Base-by-base conservation (phyloP, 2,329 filamentous ascomycete genomes). In the Sclerotinia glacialis region DNA sequence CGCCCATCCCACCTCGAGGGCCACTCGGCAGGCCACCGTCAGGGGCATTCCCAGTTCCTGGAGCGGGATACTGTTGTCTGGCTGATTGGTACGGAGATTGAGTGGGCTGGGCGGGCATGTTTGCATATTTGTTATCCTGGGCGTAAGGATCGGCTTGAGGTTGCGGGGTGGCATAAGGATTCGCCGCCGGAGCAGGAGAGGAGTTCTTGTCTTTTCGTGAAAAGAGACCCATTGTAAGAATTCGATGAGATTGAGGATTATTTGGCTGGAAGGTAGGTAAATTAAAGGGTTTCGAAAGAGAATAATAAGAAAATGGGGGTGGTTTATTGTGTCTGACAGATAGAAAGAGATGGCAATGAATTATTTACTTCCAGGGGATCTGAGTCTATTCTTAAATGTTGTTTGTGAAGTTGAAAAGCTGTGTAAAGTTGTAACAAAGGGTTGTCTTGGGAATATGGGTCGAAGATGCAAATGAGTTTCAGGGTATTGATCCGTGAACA, bases 61-160 rank as follows among this genome's bases (percentile, higher is more conserved):
- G 65, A 31, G 58, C 50, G 34, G 78, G 78, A 67, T 70, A 65
- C 37, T 70, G 67, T 26, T 71, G 70, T 40, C 67, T 71, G 52
- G 71, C 70, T 67, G 71, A 67, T 65, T 71, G 68, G 49, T 73
- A 73, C 46, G 71, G 69, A n/a, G 72, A 70, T 42, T 69, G 52
- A 54, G 68, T 69, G 7, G 64, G 81, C 68, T 60, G 56, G 21
- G 79, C 78, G 40, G 34, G 82, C 69, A 80, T 79, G 68, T 82
- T 80, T 67, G 83, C 80, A 72, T 86, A 87, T 34, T 84, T 83
- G 69, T 76, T 77, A 64, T 82, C 79, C 75, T 85, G 81, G 63
- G 85, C 85, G 72, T 89, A 88, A 7, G 86, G 86, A 72, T 88
- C 87, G 23, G 60, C 80, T 14, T 71, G 70, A 67, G 67, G 71